Evolutionary conservation across 2,329 filamentous ascomycete species (phyloP), one percentile per base, ranked within the genome.

Genomic region (Biscogniauxia sp.): DNA sequence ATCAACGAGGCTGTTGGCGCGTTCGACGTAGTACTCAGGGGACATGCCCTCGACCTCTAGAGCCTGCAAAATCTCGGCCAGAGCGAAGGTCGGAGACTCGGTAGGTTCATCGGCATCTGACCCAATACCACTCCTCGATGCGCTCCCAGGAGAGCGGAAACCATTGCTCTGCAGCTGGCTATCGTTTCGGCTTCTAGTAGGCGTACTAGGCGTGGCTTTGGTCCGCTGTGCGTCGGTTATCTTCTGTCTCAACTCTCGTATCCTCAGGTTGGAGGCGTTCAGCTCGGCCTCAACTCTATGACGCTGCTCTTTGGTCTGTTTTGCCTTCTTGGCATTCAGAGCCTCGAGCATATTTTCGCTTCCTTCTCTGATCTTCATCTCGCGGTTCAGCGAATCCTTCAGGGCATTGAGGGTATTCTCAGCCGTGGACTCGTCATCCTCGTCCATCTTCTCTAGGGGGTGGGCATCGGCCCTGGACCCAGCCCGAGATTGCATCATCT

Each of bases 321-420:
- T 99, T 53, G 92, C 90, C 75, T 96, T 97, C 77, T 99, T 99
- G 52, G 88, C 85, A 74, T 97, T 92, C 66, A 99, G 79, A 13
- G 95, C 95, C 79, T 99, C 95, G 49, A 99, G 82, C 85, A 99
- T 88, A 74, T 99, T 99, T 80, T 99, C 95, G 60, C 94, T 97
- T 20, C 95, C 95, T 70, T 94, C 91, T 76, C 96, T 97, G 74
- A 99, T 98, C 81, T 98, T 98, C 79, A 93, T 88, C 78, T 99
- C 96, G 71, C 96, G 94, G 68, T 93, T 94, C 65, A 99, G 89
- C 71, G 89, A 86, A 69, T 97, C 93, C 70, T 90, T 88, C 64
- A 97, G 83, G 56, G 86, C 82, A 20, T 88, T 84, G 69, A 97
- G 87, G 50, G 87, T 84, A 75, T 92, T 88, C 74, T 96, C 92